Base-by-base conservation (phyloP, 2,329 filamentous ascomycete genomes). In the Cryphonectria nitschkei region DNA sequence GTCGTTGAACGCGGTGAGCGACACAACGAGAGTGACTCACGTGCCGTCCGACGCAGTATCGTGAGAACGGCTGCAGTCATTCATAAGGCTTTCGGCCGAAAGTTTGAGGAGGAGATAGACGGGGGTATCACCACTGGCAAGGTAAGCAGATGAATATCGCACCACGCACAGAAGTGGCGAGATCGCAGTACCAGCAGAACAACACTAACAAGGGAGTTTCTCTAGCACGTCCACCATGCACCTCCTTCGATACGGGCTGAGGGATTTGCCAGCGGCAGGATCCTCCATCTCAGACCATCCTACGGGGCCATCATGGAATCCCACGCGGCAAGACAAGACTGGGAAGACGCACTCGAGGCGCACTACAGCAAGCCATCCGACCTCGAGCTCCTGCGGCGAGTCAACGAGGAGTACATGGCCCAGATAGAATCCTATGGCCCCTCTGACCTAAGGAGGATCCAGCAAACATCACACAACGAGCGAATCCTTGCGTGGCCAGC, bases 361-460 rank as follows among this genome's bases (percentile, higher is more conserved):
- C 54, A 58, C 54, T 58, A 58, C 14, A 13, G 16, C 6, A 13
- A 32, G 6, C 29, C 54, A 32, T 58, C 54, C 29, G 54, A 58
- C 14, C 54, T 58, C 8, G 54, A 58, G 54, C 29, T 58, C 29
- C 54, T 58, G 29, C 54, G 54, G 29, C 54, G 9, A 4, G 26
- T 34, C 16, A 32, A 58, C 54, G 54, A 58, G 54, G 54, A 32
- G 54, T 58, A 34, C 54, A 58, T 58, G 54, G 54, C 54, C 16
- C 26, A 32, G 54, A 34, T 58, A 32, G 54, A 58, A 19, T 29
- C 54, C 13, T 58, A 58, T 34, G 54, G 14, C 26, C 54, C 54
- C 54, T 58, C 54, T 14, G 54, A 58, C 14, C 54, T 58, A 13
- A 32, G 32, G 54, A 58, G 14, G 14, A 58, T 58, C 54, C 54